A percentile compares a stretch with the other conserved stretches of the same genome.
Conservation (phyloP, 202 grass and related monocot genomes). For the Alloteropsis angusta region DNA sequence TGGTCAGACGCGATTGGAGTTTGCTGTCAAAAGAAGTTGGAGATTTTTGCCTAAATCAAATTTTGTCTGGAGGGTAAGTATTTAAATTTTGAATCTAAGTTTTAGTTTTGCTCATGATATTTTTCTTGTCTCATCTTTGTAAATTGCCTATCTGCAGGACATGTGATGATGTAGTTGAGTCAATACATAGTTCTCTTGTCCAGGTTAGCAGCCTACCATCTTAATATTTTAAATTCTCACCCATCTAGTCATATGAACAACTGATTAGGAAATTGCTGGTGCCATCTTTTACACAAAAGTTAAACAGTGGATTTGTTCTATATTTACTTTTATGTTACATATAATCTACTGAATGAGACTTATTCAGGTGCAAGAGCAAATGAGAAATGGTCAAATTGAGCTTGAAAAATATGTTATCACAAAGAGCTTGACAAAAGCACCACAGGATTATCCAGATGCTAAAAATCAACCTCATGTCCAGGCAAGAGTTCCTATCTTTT, state of each 20-base stretch:
- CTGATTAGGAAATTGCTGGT: background rate
- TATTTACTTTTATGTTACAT: background rate
- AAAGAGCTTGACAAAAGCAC: slow-evolving; percentile 93
- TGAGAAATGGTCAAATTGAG: slow-evolving; percentile 83
- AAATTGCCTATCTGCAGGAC: slow-evolving; percentile 42
- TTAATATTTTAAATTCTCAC: slow-evolving; percentile 5
- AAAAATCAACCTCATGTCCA: slow-evolving; percentile 99
- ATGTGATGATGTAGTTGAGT: slow-evolving; percentile 68
- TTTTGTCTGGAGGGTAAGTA: slow-evolving; percentile 81
- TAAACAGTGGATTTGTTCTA: background rate
- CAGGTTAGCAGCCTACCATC: slow-evolving; percentile 38
- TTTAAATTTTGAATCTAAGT: background rate
- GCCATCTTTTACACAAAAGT: background rate
- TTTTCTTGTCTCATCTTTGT: slow-evolving; percentile 21
- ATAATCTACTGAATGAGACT: slow-evolving; percentile 4
- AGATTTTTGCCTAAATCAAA: slow-evolving; percentile 87
- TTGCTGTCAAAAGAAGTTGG: slow-evolving; percentile 86
- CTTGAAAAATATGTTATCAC: slow-evolving; percentile 93
- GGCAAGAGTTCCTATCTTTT: slow-evolving; percentile 33
- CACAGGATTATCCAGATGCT: slow-evolving; percentile 94
- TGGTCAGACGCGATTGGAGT: slow-evolving; percentile 98
- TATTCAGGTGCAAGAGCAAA: slow-evolving; percentile 82
- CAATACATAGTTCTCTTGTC: slow-evolving; percentile 67
- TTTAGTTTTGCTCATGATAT: background rate
- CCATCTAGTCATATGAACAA: background rate